A percentile compares a stretch with the other conserved stretches of the same genome.
phyloP scores from a whole-genome alignment of 148 eudicot genomes.

The Selenicereus undatus region DNA sequence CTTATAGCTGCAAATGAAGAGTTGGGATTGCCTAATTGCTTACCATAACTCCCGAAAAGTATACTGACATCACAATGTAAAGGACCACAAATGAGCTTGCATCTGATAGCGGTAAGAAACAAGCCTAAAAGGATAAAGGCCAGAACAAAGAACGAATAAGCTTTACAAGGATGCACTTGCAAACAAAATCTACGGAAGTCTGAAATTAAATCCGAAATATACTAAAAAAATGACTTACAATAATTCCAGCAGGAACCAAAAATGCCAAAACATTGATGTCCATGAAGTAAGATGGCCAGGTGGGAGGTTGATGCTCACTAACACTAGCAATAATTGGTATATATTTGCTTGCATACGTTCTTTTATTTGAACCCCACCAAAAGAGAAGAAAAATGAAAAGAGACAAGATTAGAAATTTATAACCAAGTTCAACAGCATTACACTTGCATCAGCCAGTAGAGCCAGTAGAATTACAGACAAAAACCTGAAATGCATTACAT shows the following conservation, averaged over 20 bases:
- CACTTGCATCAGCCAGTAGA: background rate
- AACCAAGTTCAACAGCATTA: background rate
- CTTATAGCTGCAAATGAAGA: background rate
- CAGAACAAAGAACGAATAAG: background rate
- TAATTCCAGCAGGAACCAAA: conserved; percentile 95
- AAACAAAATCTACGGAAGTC: background rate
- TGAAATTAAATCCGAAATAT: background rate
- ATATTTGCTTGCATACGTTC: conserved; percentile 98
- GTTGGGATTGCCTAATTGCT: conserved; percentile 16
- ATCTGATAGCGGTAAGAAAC: conserved; percentile 90
- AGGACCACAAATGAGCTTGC: conserved; percentile 92
- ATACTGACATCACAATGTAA: conserved; percentile 82
- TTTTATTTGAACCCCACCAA: conserved; percentile 29
- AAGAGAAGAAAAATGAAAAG: background rate
- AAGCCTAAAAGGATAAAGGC: conserved; percentile 53
- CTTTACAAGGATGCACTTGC: conserved; percentile 19
- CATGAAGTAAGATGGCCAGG: conserved; percentile 99
- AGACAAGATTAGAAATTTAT: background rate
- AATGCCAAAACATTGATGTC: conserved; percentile 95
- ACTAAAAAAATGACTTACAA: conserved; percentile 53
- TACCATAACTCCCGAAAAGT: conserved; percentile 98
- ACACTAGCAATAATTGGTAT: conserved; percentile 99
- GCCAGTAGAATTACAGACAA: background rate
- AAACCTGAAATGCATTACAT: background rate
- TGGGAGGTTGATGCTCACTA: conserved; percentile 99